Evolutionary conservation across 495 filamentous ascomycete genomes (phyloP).

Genomic region (Zalerion maritima): DNA sequence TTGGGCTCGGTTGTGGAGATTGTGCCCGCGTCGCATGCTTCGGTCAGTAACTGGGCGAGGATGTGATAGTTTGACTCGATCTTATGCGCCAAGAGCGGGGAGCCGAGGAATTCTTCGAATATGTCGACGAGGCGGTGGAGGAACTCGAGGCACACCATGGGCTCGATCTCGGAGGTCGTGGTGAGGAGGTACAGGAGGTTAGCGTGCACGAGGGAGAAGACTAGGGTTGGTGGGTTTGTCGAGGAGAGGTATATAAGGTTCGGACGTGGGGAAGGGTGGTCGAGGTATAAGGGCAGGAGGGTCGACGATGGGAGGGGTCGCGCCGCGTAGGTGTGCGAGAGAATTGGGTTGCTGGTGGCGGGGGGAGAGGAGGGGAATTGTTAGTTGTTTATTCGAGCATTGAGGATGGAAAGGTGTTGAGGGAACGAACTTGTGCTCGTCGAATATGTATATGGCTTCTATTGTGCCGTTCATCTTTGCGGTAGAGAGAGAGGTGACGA

Average conservation of each 20-base stretch:
- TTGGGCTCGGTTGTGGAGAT: conserved; percentile 87
- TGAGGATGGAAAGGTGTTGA: background rate
- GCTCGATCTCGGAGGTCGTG: conserved; percentile 69
- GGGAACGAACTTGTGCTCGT: conserved; percentile 64
- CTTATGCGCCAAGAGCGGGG: conserved; percentile 72
- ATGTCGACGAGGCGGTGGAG: conserved; percentile 86
- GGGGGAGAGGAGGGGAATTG: background rate
- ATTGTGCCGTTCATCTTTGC: conserved; percentile 64
- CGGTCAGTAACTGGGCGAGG: conserved; percentile 78
- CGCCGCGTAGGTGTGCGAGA: conserved; percentile 45
- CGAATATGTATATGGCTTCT: conserved; percentile 91
- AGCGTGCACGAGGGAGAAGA: conserved; percentile 76
- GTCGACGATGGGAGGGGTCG: conserved; percentile 62
- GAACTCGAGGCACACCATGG: conserved; percentile 91
- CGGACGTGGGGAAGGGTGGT: conserved; percentile 68
- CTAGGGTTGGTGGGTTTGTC: conserved; percentile 69
- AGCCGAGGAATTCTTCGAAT: conserved; percentile 86
- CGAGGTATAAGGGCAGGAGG: conserved; percentile 76
- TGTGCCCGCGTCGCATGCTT: conserved; percentile 94
- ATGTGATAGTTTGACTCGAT: conserved; percentile 87
- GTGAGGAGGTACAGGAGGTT: conserved; percentile 81
- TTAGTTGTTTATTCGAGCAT: conserved; percentile 5
- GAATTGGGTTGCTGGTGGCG: conserved; percentile 24
- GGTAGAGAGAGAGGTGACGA: no score
- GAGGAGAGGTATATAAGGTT: conserved; percentile 73